A percentile compares a stretch with the other conserved stretches of the same genome.
These are phyloP conservation scores for Paramyrothecium roridum DNA, from an alignment of 2,329 filamentous ascomycete species.

Conservation along the genomic window DNA sequence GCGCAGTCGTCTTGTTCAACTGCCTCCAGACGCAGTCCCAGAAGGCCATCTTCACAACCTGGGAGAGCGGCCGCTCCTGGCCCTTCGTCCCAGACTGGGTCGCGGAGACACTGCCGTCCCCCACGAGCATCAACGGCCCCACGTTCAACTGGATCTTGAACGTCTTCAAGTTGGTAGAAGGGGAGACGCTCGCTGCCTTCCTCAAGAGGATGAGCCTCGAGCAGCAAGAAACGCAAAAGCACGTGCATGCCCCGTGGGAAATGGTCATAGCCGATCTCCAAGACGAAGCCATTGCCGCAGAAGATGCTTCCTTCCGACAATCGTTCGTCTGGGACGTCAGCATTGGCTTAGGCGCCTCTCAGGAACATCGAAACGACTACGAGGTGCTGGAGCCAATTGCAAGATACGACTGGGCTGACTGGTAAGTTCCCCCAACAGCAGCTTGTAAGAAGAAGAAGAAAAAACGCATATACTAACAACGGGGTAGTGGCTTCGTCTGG, in stretches of 20 bases:
- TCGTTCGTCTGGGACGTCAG: conserved; percentile 35
- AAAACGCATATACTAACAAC: no score
- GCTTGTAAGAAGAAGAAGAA: no score
- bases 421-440: no score
- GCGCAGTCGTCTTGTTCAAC: conserved; percentile 30
- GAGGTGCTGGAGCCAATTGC: conserved; percentile 22
- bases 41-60: conserved; percentile 28
- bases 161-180: conserved; percentile 19
- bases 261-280: conserved; percentile 23
- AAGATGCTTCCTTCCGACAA: conserved; percentile 31
- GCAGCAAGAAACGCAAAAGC: conserved; percentile 15
- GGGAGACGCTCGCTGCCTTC: conserved; percentile 24
- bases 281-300: conserved; percentile 27
- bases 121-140: conserved; percentile 34
- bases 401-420: conserved; percentile 34
- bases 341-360: conserved; percentile 19
- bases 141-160: conserved; percentile 33
- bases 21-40: conserved; percentile 24
- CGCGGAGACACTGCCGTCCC: conserved; percentile 25
- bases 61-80: conserved; percentile 31
- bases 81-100: conserved; percentile 34
- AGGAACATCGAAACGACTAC: conserved; percentile 12
- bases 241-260: conserved; percentile 32
- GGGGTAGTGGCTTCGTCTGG: conserved; percentile 31
- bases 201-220: conserved; percentile 21